Percentiles rank a stretch among this genome's conserved stretches.
Conservation (phyloP, 2,329 filamentous ascomycete species). For the Sclerotinia minor region DNA sequence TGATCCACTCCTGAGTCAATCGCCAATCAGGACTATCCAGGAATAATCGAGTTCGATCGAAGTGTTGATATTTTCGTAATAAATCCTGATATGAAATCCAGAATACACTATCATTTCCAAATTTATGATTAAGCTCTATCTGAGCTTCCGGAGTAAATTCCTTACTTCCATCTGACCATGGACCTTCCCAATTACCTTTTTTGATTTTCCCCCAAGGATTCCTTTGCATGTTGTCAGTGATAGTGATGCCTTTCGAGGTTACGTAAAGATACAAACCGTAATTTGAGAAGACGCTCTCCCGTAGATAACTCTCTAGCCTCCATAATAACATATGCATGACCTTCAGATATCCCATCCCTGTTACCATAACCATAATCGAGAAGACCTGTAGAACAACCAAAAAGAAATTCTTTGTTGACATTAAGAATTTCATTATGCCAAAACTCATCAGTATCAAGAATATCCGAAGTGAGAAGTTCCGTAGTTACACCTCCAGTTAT, state of each 20-base stretch:
- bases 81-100: conserved; percentile 65
- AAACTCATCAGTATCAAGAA: conserved; percentile 76
- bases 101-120: conserved; percentile 63
- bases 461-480: conserved; percentile 69
- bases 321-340: conserved; percentile 62
- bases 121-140: conserved; percentile 57
- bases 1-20: conserved; percentile 60
- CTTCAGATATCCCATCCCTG: conserved; percentile 58
- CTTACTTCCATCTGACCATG: conserved; percentile 59
- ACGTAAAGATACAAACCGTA: conserved; percentile 41
- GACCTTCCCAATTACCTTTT: conserved; percentile 60
- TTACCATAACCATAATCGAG: conserved; percentile 63
- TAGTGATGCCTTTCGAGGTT: not conserved
- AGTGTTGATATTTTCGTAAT: conserved; percentile 60
- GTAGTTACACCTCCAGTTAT: conserved; percentile 69
- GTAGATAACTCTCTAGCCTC: conserved; percentile 54
- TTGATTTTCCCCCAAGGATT: conserved; percentile 62
- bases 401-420: conserved; percentile 78
- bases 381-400: conserved; percentile 67
- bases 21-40: conserved; percentile 56
- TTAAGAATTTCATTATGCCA: conserved; percentile 80
- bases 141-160: conserved; percentile 62
- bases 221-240: conserved; percentile 21
- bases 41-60: conserved; percentile 64
- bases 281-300: conserved; percentile 57